Evolutionary conservation across 305 asterid genomes (phyloP).

Genomic region (Solanum chacoense): DNA sequence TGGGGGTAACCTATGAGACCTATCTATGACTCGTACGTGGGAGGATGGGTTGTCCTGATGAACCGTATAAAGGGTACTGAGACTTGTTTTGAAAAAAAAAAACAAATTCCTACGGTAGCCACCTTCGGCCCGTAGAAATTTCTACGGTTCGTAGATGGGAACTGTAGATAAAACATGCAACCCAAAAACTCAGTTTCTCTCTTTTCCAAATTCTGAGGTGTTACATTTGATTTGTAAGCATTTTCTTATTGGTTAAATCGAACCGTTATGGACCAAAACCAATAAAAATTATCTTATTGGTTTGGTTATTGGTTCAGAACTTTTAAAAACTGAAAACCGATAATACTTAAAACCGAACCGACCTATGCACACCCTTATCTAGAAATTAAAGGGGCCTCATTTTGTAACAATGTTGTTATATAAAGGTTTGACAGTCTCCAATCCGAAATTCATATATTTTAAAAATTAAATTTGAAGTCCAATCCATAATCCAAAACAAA

Average conservation of each 20-base stretch:
- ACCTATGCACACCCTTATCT: background rate
- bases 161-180: background rate
- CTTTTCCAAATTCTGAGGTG: background rate
- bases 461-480: background rate
- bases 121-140: background rate
- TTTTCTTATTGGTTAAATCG: background rate
- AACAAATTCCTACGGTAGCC: background rate
- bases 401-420: background rate
- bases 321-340: no score
- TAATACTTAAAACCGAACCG: no score
- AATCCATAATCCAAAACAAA: background rate
- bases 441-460: background rate
- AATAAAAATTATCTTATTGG: no score
- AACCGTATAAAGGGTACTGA: background rate
- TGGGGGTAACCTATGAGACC: background rate
- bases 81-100: background rate
- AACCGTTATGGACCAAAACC: no score
- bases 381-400: background rate
- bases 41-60: background rate
- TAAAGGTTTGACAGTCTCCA: background rate
- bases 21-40: background rate
- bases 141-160: background rate
- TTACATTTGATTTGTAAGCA: background rate
- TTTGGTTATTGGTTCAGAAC: background rate
- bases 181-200: background rate